These are phyloP conservation scores for Prototheca cutis DNA, from an alignment of 163 green algal genomes.

Conservation along the genomic window DNA sequence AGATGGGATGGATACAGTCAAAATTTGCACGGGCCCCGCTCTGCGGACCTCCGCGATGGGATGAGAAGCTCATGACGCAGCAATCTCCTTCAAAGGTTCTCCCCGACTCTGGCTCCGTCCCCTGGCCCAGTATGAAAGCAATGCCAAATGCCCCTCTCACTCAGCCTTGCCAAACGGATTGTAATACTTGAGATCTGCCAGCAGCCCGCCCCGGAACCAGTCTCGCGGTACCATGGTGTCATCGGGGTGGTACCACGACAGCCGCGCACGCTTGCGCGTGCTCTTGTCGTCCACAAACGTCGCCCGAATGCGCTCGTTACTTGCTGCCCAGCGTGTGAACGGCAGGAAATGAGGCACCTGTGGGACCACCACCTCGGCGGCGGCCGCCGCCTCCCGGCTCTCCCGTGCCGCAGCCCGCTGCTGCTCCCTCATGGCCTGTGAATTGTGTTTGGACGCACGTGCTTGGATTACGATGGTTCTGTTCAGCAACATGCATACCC, in stretches of 20 bases:
- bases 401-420: slow-evolving; percentile 3
- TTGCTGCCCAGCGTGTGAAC: slow-evolving; percentile 32
- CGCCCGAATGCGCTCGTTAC: slow-evolving; percentile 24
- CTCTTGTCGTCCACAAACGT: slow-evolving; percentile 36
- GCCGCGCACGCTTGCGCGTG: slow-evolving; percentile 31
- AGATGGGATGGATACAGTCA: no score
- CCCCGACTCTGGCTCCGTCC: no score
- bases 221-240: slow-evolving; percentile 52
- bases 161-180: slow-evolving; percentile 22
- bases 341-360: slow-evolving; percentile 34
- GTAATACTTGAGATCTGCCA: slow-evolving; percentile 49
- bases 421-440: not conserved
- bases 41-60: no score
- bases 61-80: no score
- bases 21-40: no score
- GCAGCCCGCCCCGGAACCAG: slow-evolving; percentile 36
- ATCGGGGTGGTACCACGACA: slow-evolving; percentile 52
- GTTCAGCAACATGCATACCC: no score
- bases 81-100: no score
- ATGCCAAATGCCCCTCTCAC: not conserved
- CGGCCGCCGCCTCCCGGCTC: not conserved
- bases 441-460: no score
- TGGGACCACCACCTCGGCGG: slow-evolving; percentile 11
- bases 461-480: not conserved
- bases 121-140: no score